phyloP scores from a whole-genome alignment of 257 asterid species.

The Salvia hispanica region DNA sequence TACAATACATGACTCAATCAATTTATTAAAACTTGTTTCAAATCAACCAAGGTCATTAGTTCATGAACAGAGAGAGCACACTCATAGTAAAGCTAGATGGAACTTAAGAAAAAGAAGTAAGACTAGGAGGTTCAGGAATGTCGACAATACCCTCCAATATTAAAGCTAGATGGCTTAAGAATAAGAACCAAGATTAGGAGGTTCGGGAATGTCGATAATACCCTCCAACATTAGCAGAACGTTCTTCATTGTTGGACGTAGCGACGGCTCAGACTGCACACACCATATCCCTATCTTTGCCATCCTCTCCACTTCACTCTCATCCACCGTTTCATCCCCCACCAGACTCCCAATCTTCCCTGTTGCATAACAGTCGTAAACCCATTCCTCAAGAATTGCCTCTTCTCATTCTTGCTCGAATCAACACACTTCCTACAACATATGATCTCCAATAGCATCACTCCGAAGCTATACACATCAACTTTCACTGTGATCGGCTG shows the following conservation, averaged over 20 bases:
- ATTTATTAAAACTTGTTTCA: no score
- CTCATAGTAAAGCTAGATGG: not conserved
- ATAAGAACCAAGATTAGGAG: constrained; percentile 57
- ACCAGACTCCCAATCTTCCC: constrained; percentile 37
- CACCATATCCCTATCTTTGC: constrained; percentile 59
- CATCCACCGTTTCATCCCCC: constrained; percentile 37
- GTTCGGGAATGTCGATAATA: constrained; percentile 53
- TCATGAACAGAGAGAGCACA: no score
- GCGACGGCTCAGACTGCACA: constrained; percentile 53
- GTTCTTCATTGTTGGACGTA: constrained; percentile 61
- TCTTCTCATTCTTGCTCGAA: constrained; percentile 42
- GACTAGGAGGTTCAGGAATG: constrained; percentile 55
- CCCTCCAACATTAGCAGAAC: constrained; percentile 68
- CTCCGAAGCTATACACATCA: constrained; percentile 63
- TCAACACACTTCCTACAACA: constrained; percentile 40
- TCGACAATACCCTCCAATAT: constrained; percentile 70
- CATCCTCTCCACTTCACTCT: constrained; percentile 41
- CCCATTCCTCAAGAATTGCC: constrained; percentile 54
- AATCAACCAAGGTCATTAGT: no score
- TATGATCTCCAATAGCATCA: constrained; percentile 52
- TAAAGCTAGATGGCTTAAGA: constrained; percentile 32
- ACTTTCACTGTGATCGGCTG: constrained; percentile 54
- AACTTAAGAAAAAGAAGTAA: constrained; percentile 49
- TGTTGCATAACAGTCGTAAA: constrained; percentile 32
- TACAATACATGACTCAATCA: no score